These are phyloP conservation scores for Thamnidium elegans DNA, from an alignment of 192 early-diverging fungal genomes.

Conservation along the genomic window DNA sequence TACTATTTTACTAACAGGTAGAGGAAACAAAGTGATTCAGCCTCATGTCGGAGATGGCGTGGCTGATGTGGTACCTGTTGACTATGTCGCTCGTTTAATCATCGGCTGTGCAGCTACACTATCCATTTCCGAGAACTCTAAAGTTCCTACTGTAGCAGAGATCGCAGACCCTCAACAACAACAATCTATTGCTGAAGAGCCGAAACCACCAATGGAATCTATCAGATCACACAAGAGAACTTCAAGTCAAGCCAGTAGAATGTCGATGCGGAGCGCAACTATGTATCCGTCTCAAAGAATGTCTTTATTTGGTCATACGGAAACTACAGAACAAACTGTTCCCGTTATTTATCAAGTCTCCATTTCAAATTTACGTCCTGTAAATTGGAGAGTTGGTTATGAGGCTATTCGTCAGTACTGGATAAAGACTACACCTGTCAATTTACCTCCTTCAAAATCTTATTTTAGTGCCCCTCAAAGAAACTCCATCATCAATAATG, in stretches of 20 bases:
- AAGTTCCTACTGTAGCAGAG: background rate
- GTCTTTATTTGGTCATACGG: background rate
- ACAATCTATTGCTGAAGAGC: background rate
- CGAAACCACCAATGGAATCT: background rate
- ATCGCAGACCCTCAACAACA: background rate
- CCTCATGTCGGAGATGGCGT: constrained; percentile 24
- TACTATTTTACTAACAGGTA: constrained; percentile 27
- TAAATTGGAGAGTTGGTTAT: constrained; percentile 31
- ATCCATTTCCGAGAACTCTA: background rate
- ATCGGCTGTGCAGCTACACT: constrained; percentile 25
- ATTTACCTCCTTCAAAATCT: constrained; percentile 10
- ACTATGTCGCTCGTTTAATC: constrained; percentile 32
- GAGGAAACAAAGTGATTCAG: constrained; percentile 29
- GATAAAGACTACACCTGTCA: constrained; percentile 19
- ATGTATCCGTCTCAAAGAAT: background rate
- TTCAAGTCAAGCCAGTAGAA: constrained; percentile 7
- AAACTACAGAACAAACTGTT: constrained; percentile 6
- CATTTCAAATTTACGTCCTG: background rate
- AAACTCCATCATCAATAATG: background rate
- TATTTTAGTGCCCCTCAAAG: constrained; percentile 20
- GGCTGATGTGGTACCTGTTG: constrained; percentile 37
- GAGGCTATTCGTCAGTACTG: constrained; percentile 34
- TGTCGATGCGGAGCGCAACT: constrained; percentile 3
- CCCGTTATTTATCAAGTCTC: constrained; percentile 32
- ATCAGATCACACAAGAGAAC: constrained; percentile 1